Evolutionary conservation across 208 protist species (phyloP), one percentile per base, ranked within the genome.

Genomic region (Angomonas ambiguus): DNA sequence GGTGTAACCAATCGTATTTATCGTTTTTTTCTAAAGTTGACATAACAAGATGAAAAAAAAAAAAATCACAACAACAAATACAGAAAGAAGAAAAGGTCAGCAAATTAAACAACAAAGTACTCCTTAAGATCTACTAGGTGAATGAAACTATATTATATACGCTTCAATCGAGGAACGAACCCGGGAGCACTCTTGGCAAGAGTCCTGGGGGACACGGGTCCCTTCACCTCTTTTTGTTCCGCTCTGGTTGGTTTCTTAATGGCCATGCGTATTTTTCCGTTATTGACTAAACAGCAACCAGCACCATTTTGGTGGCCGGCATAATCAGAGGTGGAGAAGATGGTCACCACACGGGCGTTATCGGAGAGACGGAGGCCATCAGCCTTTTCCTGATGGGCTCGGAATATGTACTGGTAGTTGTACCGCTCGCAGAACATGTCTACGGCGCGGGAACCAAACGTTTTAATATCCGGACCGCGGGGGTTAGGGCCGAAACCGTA

Each of bases 391-490:
- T 97, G 90, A 51, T 97, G 93, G n/a, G 91, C 93, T 33, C 93
- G 88, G 76, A 97, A 95, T 51, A 97, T 96, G 79, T 95, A 95
- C 74, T 96, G 85, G 70, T 95, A 92, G 72, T 89, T 93, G 85
- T 95, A 96, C 34, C 78, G 77, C 71, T 89, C 80, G 65, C 87
- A 94, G 74, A 97, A 97, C 82, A 96, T 92, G 51, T 96, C 89
- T 33, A 97, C 91, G 3, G 90, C 89, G 18, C 87, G 79, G 1
- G 82, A 83, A 59, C 90, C 89, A 64, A 96, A 97, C 16, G 82
- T 92, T 66, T 94, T 92, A 70, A 96, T 94, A 56, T 94, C 88
- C 0, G 85, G 85, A 0, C 93, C 89, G 24, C 90, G 83, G 20
- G 83, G 83, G 73, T 96, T 96, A n/a, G 88, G 83, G 16, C 88